A percentile compares a stretch with the other conserved stretches of the same genome.
These are phyloP conservation scores for Metschnikowia cerradonensis DNA, from an alignment of 805 yeast genomes.

Conservation along the genomic window DNA sequence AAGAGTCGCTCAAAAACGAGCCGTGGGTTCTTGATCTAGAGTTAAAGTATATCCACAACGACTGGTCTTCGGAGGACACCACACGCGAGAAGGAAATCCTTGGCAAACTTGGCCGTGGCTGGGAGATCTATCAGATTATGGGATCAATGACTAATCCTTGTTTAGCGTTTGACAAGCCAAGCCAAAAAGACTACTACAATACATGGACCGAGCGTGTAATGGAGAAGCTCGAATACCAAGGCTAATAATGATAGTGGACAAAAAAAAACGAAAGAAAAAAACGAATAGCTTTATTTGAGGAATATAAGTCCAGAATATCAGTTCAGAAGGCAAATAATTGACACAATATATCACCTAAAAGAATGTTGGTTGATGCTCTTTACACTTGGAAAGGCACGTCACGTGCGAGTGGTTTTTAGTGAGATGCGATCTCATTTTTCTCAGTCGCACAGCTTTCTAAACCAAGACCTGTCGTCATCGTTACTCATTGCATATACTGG, in stretches of 20 bases:
- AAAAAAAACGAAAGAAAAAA: too few species aligned
- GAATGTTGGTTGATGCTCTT: not conserved
- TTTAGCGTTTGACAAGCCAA: slow-evolving; percentile 24
- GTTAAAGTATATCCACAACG: slow-evolving; percentile 36
- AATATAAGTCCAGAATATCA: too few species aligned
- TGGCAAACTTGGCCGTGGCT: slow-evolving; percentile 31
- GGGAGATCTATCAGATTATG: slow-evolving; percentile 26
- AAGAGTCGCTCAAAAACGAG: slow-evolving; percentile 50
- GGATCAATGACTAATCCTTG: slow-evolving; percentile 36
- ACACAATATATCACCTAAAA: not conserved
- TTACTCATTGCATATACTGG: not conserved
- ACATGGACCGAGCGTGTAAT: slow-evolving; percentile 26
- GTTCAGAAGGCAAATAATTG: too few species aligned
- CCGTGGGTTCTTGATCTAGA: slow-evolving; percentile 62
- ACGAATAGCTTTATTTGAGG: too few species aligned
- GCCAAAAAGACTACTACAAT: slow-evolving; percentile 29
- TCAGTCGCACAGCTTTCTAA: not conserved
- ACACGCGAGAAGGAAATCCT: slow-evolving; percentile 22
- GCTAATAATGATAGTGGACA: too few species aligned
- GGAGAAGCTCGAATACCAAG: slow-evolving; percentile 6
- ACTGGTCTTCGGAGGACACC: slow-evolving; percentile 21
- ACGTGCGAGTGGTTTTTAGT: not conserved
- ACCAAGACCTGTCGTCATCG: not conserved
- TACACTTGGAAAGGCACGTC: not conserved
- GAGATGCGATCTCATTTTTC: slow-evolving; percentile 5